Evolutionary conservation across 2,329 filamentous ascomycete species (phyloP).

Genomic region (Colletotrichum lentis): DNA sequence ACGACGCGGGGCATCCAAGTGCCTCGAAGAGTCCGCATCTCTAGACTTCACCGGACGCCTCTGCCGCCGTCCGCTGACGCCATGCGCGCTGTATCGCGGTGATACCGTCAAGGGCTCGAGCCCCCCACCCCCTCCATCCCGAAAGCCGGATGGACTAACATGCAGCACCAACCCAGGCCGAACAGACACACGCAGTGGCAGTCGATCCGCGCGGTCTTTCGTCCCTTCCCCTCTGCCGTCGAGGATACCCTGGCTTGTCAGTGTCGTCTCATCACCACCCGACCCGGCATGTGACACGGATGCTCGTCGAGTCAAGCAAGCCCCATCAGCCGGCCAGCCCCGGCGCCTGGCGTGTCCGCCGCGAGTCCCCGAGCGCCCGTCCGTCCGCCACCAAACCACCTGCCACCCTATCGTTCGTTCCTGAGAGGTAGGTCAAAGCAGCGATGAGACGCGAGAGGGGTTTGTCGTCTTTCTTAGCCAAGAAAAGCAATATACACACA

Average conservation of each 20-base stretch:
- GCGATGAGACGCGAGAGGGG: conserved; percentile 22
- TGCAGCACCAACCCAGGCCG: too few species aligned
- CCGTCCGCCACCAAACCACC: not conserved
- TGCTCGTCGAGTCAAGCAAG: conserved; percentile 30
- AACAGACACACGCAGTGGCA: conserved; percentile 21
- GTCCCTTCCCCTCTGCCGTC: not conserved
- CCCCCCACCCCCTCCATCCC: not conserved
- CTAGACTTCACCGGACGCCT: not conserved
- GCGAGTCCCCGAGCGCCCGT: conserved; percentile 17
- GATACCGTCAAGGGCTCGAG: conserved; percentile 10
- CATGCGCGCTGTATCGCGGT: not conserved
- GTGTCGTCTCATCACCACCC: conserved; percentile 19
- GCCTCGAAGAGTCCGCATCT: not conserved
- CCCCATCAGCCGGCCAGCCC: conserved; percentile 5
- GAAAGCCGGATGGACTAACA: not conserved
- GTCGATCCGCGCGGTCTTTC: conserved; percentile 11
- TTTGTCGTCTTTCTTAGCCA: conserved; percentile 7
- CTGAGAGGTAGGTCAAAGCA: conserved; percentile 23
- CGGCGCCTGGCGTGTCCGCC: conserved; percentile 12
- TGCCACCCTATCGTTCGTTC: conserved; percentile 1
- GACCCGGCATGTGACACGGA: conserved; percentile 25
- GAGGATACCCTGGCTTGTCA: conserved; percentile 36
- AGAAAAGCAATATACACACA: conserved; percentile 11
- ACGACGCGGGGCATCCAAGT: not conserved
- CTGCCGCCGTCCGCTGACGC: not conserved